Conservation (phyloP, 768 basidiomycete species). For the Pleurotus djamor region DNA sequence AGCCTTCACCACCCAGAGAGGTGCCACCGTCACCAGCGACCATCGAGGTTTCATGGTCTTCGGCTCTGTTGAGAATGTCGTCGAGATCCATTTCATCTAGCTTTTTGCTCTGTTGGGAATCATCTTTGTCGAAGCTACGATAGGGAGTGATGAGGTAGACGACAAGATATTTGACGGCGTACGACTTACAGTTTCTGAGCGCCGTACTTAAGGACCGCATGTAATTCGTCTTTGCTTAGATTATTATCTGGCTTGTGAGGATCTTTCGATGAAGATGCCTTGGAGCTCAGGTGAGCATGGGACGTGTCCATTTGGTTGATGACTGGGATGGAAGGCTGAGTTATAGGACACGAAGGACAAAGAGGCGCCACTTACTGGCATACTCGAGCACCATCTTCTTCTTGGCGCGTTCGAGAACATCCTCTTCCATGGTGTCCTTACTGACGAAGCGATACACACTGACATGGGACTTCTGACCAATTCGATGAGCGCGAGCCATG, state of each 20-base stretch:
- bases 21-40: constrained; percentile 81
- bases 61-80: constrained; percentile 94
- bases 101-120: constrained; percentile 88
- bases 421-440: constrained; percentile 99
- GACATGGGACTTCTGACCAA: constrained; percentile 98
- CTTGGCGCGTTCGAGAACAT: constrained; percentile 95
- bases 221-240: constrained; percentile 93
- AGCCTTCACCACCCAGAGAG: constrained; percentile 96
- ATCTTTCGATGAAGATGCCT: constrained; percentile 63
- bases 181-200: constrained; percentile 89
- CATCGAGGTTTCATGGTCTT: constrained; percentile 93
- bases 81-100: constrained; percentile 99
- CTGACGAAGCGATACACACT: constrained; percentile 98
- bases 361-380: constrained; percentile 72
- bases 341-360: constrained; percentile 3
- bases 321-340: constrained; percentile 47
- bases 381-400: constrained; percentile 99
- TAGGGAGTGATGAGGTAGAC: constrained; percentile 8
- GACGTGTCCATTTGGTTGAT: constrained; percentile 99
- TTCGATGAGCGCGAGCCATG: constrained; percentile 98
- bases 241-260: constrained; percentile 77
- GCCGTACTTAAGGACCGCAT: constrained; percentile 97
- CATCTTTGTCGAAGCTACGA: constrained; percentile 94
- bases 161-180: constrained; percentile 4
- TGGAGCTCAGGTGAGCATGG: constrained; percentile 91